Evolutionary conservation across 371 early-diverging fungal species (phyloP), one percentile per base, ranked within the genome.

Genomic region (Smittium culicis): DNA sequence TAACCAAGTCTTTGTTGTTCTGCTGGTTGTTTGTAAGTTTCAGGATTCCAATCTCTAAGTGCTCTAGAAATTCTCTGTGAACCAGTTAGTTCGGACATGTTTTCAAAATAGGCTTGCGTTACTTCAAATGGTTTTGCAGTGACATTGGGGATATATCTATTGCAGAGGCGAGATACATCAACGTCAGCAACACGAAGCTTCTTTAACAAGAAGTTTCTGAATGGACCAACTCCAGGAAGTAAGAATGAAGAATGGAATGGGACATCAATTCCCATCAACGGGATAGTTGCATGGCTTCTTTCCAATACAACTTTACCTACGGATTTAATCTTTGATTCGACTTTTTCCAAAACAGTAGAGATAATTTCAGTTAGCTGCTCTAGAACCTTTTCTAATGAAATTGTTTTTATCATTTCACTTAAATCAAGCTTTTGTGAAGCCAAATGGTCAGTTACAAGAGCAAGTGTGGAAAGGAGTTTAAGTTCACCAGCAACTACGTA

Each of bases 201-300:
- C 79, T 83, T 84, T 71, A 84, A 82, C 30, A 96, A 78, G 73
- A 92, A 85, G 67, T 85, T 84, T 70, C 96, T 91, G 92, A 96
- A 95, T 61, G 93, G 89, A 56, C 83, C 81, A 65, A 95, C 93
- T 76, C 95, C 94, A 67, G 85, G 86, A 35, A 87, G 77, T 74
- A 96, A 82, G 88, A 92, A 91, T 66, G 85, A 83, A 1, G 96
- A 95, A 80, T 96, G 97, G 89, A 95, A 96, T 60, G 97, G 97
- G 64, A 96, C 92, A 74, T 96, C 97, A 67, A 96, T 90, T 68
- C 96, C 96, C 27, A 83, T 81, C 29, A 96, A 75, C 56, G 96
- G 96, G 32, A 94, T 91, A 34, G 97, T 93, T 30, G 96, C 93
- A 68, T 85, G 80, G 63, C 94, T 94, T 72, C 96, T 90, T 70